Evolutionary conservation across 805 yeast species (phyloP).

Genomic region (Kodamaea laetipori): DNA sequence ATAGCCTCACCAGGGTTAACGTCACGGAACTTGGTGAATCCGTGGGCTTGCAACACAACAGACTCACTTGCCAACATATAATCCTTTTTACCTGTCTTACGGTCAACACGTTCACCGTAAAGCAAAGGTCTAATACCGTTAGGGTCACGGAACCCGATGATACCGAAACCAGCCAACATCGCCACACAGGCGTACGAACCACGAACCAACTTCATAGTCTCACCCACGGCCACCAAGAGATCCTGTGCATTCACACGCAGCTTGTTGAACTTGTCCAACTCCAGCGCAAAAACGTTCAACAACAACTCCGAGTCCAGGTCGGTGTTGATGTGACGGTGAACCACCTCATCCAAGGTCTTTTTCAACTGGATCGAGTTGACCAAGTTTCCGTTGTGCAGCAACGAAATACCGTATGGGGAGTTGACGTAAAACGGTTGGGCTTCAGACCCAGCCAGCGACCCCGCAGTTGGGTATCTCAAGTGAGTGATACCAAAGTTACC

Average conservation of each 20-base stretch:
- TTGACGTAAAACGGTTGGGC: conserved; percentile 99
- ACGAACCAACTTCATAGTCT: conserved; percentile 76
- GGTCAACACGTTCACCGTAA: conserved; percentile 74
- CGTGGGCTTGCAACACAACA: conserved; percentile 91
- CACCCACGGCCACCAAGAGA: conserved; percentile 80
- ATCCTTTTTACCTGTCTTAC: conserved; percentile 68
- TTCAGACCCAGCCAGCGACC: conserved; percentile 91
- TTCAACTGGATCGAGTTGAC: conserved; percentile 81
- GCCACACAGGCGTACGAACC: conserved; percentile 98
- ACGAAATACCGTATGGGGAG: conserved; percentile 89
- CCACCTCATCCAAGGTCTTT: conserved; percentile 84
- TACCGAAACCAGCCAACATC: conserved; percentile 93
- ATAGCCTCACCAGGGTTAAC: conserved; percentile 95
- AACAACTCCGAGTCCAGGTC: conserved; percentile 94
- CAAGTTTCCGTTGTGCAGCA: conserved; percentile 93
- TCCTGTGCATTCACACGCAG: conserved; percentile 90
- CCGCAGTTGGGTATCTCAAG: conserved; percentile 96
- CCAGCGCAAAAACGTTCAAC: conserved; percentile 87
- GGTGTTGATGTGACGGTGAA: conserved; percentile 96
- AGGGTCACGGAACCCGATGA: conserved; percentile 96
- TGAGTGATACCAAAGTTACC: conserved; percentile 97
- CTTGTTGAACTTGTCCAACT: conserved; percentile 87
- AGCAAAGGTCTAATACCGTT: conserved; percentile 93
- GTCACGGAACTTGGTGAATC: conserved; percentile 77
- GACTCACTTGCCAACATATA: conserved; percentile 96